phyloP scores from a whole-genome alignment of 371 early-diverging fungal species.

The Umbelopsis sp. region DNA sequence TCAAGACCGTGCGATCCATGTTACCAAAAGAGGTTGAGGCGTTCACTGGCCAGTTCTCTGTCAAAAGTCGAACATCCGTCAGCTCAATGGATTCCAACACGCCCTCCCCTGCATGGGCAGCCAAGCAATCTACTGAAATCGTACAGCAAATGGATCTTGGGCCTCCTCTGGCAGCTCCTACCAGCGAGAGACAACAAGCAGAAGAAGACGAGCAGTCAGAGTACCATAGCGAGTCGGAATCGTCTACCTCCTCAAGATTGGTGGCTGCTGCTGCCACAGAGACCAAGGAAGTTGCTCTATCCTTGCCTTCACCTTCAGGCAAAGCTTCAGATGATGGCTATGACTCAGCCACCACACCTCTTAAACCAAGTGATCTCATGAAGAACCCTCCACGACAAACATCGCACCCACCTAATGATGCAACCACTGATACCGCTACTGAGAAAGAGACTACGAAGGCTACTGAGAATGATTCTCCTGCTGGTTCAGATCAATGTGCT shows the following conservation, averaged over 20 bases:
- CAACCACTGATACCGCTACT: neutral
- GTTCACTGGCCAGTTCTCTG: conserved; percentile 46
- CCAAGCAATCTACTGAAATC: neutral
- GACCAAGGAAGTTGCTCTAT: neutral
- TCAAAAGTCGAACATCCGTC: neutral
- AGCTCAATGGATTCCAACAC: conserved; percentile 1
- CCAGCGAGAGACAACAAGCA: too few species aligned
- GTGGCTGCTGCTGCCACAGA: neutral
- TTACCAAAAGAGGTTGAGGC: conserved; percentile 50
- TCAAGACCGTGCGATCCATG: conserved; percentile 37
- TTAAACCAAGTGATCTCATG: conserved; percentile 10
- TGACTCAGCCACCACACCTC: conserved; percentile 12
- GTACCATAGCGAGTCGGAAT: conserved; percentile 1
- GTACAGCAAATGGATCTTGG: conserved; percentile 13
- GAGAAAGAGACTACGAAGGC: neutral
- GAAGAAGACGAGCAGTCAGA: conserved; percentile 3
- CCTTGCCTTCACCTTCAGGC: neutral
- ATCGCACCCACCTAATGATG: neutral
- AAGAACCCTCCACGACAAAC: conserved; percentile 1
- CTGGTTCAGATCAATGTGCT: conserved; percentile 3
- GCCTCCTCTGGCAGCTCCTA: neutral
- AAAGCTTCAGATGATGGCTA: conserved; percentile 5
- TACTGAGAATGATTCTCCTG: neutral
- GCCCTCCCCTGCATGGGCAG: conserved; percentile 6
- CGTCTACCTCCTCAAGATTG: neutral